Evolutionary conservation across 768 basidiomycete genomes (phyloP).

Genomic region (Sistotremastrum niveocremeum): DNA sequence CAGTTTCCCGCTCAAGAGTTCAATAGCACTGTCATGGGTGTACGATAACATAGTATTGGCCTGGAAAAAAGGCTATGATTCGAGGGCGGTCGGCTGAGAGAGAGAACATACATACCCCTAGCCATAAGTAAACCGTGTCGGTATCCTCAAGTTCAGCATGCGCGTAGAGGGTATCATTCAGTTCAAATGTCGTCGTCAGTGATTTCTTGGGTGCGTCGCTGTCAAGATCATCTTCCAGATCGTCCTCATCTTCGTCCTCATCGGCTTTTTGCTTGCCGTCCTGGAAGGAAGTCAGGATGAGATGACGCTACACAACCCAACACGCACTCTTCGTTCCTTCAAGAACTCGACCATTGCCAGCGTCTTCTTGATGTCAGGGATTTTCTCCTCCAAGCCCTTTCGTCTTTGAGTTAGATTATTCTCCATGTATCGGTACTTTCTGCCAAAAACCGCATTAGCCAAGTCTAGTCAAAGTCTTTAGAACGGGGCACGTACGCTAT

Average conservation of each 20-base stretch:
- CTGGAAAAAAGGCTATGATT: slow-evolving; percentile 24
- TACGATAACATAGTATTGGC: slow-evolving; percentile 98
- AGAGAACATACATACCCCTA: slow-evolving; percentile 55
- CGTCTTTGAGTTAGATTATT: slow-evolving; percentile 66
- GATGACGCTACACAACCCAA: background rate
- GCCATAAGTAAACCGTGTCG: slow-evolving; percentile 88
- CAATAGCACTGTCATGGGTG: slow-evolving; percentile 62
- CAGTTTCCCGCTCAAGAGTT: slow-evolving; percentile 65
- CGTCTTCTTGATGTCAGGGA: slow-evolving; percentile 91
- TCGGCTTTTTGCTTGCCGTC: slow-evolving; percentile 42
- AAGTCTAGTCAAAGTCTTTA: slow-evolving; percentile 2
- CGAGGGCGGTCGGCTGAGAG: background rate
- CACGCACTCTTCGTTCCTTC: slow-evolving; percentile 52
- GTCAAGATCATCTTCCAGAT: slow-evolving; percentile 36
- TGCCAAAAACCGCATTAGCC: slow-evolving; percentile 19
- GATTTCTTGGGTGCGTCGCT: slow-evolving; percentile 28
- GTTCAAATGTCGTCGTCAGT: slow-evolving; percentile 78
- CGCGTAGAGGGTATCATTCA: slow-evolving; percentile 91
- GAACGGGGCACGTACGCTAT: slow-evolving; percentile 56
- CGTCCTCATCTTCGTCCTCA: slow-evolving; percentile 35
- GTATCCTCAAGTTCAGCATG: slow-evolving; percentile 81
- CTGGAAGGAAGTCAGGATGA: slow-evolving; percentile 19
- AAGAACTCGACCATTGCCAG: slow-evolving; percentile 79
- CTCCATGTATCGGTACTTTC: slow-evolving; percentile 99
- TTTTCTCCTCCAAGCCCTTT: slow-evolving; percentile 78